A percentile compares a stretch with the other conserved stretches of the same genome.
Evolutionary conservation across 2,329 filamentous ascomycete species (phyloP).

Genomic region (Aspergillus tubingensis): DNA sequence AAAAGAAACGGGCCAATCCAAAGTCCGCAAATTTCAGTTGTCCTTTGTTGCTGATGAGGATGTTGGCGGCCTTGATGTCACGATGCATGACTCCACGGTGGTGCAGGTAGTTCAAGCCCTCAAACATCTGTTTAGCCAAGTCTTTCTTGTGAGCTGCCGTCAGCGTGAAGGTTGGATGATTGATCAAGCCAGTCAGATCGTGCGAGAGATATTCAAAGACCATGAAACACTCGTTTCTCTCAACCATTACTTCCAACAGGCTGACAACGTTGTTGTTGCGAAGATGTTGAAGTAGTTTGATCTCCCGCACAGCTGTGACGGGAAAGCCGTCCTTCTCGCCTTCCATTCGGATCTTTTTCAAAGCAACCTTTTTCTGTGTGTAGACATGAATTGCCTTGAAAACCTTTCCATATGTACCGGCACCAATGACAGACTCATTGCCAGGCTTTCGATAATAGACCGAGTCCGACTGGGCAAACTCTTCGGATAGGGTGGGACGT

Average conservation of each 20-base stretch:
- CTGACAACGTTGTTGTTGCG: slow-evolving; percentile 85
- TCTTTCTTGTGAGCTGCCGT: slow-evolving; percentile 88
- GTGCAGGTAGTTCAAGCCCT: slow-evolving; percentile 91
- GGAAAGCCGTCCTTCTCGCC: slow-evolving; percentile 99
- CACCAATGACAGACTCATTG: slow-evolving; percentile 95
- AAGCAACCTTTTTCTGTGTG: slow-evolving; percentile 75
- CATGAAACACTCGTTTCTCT: slow-evolving; percentile 99
- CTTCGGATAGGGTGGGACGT: slow-evolving; percentile 68
- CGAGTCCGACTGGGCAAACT: slow-evolving; percentile 77
- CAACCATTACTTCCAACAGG: slow-evolving; percentile 97
- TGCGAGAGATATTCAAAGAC: slow-evolving; percentile 98
- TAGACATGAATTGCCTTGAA: slow-evolving; percentile 82
- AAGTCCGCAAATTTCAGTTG: slow-evolving; percentile 94
- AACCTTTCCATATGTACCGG: slow-evolving; percentile 95
- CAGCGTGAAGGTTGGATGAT: slow-evolving; percentile 88
- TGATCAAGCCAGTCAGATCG: slow-evolving; percentile 90
- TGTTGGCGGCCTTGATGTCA: slow-evolving; percentile 98
- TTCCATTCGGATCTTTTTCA: slow-evolving; percentile 99
- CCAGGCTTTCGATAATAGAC: slow-evolving; percentile 94
- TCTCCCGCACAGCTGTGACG: slow-evolving; percentile 93
- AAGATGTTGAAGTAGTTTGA: slow-evolving; percentile 92
- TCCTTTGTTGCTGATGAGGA: slow-evolving; percentile 86
- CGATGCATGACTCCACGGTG: slow-evolving; percentile 90
- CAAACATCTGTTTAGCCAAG: slow-evolving; percentile 87
- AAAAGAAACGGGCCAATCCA: slow-evolving; percentile 92